Conservation (phyloP, 495 filamentous ascomycete genomes). For the Trichoderma asperelloides region DNA sequence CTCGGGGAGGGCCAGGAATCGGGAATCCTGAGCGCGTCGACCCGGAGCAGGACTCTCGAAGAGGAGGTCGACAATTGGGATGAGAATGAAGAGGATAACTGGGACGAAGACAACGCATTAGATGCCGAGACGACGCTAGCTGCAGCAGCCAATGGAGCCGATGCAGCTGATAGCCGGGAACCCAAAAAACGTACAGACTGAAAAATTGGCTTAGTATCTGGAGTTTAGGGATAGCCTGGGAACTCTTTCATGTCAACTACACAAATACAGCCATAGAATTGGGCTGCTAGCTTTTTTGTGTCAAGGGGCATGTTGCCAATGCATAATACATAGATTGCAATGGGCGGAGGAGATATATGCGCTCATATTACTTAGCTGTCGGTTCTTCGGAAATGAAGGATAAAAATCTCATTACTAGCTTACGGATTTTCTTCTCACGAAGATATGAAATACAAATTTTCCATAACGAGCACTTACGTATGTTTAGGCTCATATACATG, state of each 20-base stretch:
- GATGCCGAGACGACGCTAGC: conserved; percentile 14
- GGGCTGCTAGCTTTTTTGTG: neutral
- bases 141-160: conserved; percentile 11
- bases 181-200: conserved; percentile 34
- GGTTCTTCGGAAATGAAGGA: neutral
- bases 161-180: conserved; percentile 16
- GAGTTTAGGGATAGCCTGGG: neutral
- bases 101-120: conserved; percentile 56
- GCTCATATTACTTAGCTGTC: neutral
- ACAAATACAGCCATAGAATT: neutral
- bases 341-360: neutral
- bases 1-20: conserved; percentile 47
- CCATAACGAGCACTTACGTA: neutral
- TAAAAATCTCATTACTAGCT: neutral
- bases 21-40: conserved; percentile 29
- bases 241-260: neutral
- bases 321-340: neutral
- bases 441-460: neutral
- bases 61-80: conserved; percentile 79
- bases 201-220: conserved; percentile 9
- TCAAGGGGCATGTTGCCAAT: neutral
- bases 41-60: conserved; percentile 42
- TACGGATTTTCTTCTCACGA: neutral
- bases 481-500: no score
- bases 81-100: conserved; percentile 66